Base-by-base conservation (phyloP, 2,329 filamentous ascomycete species). In the Anthostomella pinea region DNA sequence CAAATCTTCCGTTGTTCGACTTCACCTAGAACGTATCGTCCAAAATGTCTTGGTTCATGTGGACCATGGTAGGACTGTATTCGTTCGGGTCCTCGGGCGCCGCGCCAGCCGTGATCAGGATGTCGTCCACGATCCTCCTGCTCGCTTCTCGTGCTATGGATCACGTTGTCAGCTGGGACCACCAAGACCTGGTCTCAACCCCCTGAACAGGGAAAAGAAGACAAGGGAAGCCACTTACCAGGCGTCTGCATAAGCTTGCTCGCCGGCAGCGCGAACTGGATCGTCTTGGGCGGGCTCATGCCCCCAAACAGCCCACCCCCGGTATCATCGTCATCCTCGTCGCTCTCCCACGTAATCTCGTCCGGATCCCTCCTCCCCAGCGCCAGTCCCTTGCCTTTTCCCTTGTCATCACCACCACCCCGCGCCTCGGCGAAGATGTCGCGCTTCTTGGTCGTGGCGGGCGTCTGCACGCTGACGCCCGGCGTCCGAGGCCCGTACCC, bases 211-310 rank as follows among this genome's bases (percentile, higher is more conserved):
- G 24, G 17, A 20, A 15, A 20, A 35, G 15, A 15, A 8, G 11
- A 26, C 22, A 5, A 23, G 15, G 38, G 13, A 35, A 32, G n/a
- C n/a, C 14, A 37, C 77, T 58, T 65, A 85, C 82, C 83, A 45
- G 87, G 87, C 31, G 87, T 94, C 60, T 90, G 87, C 59, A 91
- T 62, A 15, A 94, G 66, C 56, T 85, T 82, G 25, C 81, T 85
- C 35, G 84, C 83, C 33, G 85, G 85, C 30, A 94, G 66, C 28
- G 85, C 83, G 60, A 94, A 94, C 55, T 90, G 85, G 42, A 94
- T 90, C 8, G 87, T 93, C 70, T 97, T 97, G 0, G 93, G 93
- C 18, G 93, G 93, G 55, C 87, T 95, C 64, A 89, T 83, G 5
- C 83, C 87, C 6, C 75, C 76, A 40, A 84, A 82, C 5, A 78